Conservation (phyloP, 1,284 basidiomycete genomes). For the Melampsora americana region DNA sequence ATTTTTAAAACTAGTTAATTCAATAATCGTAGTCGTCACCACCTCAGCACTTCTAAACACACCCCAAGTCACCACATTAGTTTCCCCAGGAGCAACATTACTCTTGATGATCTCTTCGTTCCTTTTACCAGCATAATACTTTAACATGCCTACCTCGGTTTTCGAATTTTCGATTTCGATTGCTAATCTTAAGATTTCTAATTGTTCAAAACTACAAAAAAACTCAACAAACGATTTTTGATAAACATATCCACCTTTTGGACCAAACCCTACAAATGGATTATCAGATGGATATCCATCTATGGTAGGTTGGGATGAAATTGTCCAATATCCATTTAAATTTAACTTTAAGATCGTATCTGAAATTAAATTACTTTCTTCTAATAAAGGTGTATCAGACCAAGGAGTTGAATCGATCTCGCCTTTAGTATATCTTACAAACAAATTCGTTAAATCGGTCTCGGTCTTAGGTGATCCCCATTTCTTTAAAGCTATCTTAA, state of each 20-base stretch:
- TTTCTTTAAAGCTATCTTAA: conserved; percentile 61
- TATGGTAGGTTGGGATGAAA: conserved; percentile 92
- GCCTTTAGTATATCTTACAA: conserved; percentile 72
- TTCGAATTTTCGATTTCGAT: conserved; percentile 64
- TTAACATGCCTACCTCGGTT: conserved; percentile 66
- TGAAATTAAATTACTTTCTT: conserved; percentile 79
- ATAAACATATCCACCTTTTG: conserved; percentile 84
- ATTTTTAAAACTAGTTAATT: conserved; percentile 56
- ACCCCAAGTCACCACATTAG: conserved; percentile 58
- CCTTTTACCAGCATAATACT: conserved; percentile 79
- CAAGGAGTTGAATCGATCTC: conserved; percentile 75
- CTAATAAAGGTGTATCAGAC: conserved; percentile 76
- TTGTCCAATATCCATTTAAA: conserved; percentile 80
- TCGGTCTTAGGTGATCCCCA: conserved; percentile 76
- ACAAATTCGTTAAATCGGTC: conserved; percentile 73
- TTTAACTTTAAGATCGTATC: conserved; percentile 75
- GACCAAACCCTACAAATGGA: conserved; percentile 84
- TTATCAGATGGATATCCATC: conserved; percentile 62
- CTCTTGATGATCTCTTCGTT: conserved; percentile 52
- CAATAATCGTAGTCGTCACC: conserved; percentile 57
- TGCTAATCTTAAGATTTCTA: conserved; percentile 56
- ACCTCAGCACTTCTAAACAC: conserved; percentile 57
- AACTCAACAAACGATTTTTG: conserved; percentile 98
- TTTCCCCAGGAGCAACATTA: conserved; percentile 54
- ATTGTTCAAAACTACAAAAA: conserved; percentile 68